phyloP scores from a whole-genome alignment of 345 rosid genomes.

The Xanthoceras sorbifolium region DNA sequence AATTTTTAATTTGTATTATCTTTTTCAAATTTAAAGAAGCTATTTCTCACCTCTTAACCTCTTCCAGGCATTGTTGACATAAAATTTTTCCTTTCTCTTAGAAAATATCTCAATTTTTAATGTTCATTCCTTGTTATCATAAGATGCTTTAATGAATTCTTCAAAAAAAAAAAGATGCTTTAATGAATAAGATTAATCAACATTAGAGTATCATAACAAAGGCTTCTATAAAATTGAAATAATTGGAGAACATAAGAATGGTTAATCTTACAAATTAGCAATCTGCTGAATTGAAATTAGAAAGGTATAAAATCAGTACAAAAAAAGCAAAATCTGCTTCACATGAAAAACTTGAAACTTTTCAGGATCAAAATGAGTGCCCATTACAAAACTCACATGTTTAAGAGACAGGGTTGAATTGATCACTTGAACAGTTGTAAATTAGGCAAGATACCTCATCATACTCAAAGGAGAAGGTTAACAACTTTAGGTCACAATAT shows the following conservation, averaged over 20 bases:
- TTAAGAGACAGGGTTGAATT: not conserved
- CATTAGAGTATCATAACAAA: not conserved
- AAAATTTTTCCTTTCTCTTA: not conserved
- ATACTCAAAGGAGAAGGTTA: not conserved
- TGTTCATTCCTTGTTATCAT: not conserved
- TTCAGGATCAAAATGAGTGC: not conserved
- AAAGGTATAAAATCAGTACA: not conserved
- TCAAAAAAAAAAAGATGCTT: too few relatives aligned
- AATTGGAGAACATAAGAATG: not conserved
- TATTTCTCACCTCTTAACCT: not conserved
- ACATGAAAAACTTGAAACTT: not conserved
- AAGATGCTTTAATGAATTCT: not conserved
- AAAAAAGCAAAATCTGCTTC: not conserved
- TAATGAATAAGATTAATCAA: not conserved
- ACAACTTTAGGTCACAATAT: not conserved
- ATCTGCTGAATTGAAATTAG: not conserved
- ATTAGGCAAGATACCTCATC: not conserved
- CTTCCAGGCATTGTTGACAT: not conserved
- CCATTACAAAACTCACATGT: not conserved
- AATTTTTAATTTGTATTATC: not conserved
- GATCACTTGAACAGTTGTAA: not conserved
- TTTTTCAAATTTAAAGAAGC: not conserved
- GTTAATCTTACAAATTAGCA: not conserved
- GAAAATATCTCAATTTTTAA: not conserved
- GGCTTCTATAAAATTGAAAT: not conserved